These are phyloP conservation scores for Mycena alexandri DNA, from an alignment of 768 basidiomycete genomes.

Conservation along the genomic window DNA sequence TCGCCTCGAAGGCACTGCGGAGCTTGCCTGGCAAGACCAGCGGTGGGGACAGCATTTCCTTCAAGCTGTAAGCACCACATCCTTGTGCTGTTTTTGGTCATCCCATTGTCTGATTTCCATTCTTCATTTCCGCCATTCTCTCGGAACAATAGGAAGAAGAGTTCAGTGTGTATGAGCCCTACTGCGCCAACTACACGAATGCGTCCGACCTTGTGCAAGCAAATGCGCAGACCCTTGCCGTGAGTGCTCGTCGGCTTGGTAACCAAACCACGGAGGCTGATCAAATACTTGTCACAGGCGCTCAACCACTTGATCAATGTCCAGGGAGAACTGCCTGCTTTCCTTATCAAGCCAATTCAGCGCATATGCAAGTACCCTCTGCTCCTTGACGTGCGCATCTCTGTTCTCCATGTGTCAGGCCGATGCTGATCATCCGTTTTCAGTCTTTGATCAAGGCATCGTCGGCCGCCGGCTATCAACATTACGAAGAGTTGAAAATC, in stretches of 20 bases:
- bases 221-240: constrained; percentile 88
- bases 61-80: constrained; percentile 76
- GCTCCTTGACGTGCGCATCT: constrained; percentile 81
- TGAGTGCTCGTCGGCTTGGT: constrained; percentile 60
- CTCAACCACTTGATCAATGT: constrained; percentile 89
- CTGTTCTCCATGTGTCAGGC: constrained; percentile 18
- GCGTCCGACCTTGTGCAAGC: constrained; percentile 88
- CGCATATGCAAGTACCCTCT: constrained; percentile 99
- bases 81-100: constrained; percentile 53
- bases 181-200: constrained; percentile 94
- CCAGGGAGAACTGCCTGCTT: constrained; percentile 93
- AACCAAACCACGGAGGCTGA: constrained; percentile 50
- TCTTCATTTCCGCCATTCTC: constrained; percentile 40
- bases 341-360: constrained; percentile 98
- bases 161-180: constrained; percentile 96
- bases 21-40: constrained; percentile 85
- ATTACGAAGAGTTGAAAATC: constrained; percentile 84
- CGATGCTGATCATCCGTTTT: constrained; percentile 27
- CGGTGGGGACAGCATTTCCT: constrained; percentile 90
- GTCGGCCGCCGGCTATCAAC: constrained; percentile 70
- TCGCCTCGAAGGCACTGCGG: constrained; percentile 87
- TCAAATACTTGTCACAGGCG: constrained; percentile 66
- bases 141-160: constrained; percentile 89
- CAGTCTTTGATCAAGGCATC: constrained; percentile 85
- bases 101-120: constrained; percentile 58